phyloP scores from a whole-genome alignment of 805 yeast species.

The Schwanniomyces yamadae region DNA sequence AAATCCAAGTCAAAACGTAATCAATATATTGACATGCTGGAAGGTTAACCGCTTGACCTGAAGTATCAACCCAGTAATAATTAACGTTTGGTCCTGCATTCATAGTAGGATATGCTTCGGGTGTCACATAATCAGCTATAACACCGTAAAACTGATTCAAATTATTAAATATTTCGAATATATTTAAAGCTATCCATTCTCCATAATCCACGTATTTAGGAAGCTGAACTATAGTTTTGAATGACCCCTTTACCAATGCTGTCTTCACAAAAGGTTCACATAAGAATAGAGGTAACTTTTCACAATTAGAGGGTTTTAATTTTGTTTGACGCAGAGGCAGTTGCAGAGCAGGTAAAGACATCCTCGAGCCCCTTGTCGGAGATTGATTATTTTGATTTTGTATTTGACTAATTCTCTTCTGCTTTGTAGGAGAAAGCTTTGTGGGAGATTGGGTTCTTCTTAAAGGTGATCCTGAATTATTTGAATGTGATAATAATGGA shows the following conservation, averaged over 20 bases:
- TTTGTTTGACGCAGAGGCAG: constrained; percentile 12
- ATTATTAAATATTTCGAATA: constrained; percentile 85
- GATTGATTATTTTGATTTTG: constrained; percentile 15
- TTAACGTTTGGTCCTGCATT: constrained; percentile 92
- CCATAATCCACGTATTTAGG: constrained; percentile 93
- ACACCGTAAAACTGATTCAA: constrained; percentile 86
- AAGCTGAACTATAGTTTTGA: constrained; percentile 89
- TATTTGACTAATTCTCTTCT: constrained; percentile 14
- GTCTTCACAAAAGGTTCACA: constrained; percentile 93
- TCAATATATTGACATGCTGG: constrained; percentile 95
- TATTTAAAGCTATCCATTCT: constrained; percentile 94
- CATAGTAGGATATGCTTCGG: constrained; percentile 89
- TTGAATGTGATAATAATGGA: constrained; percentile 32
- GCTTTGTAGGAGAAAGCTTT: constrained; percentile 43
- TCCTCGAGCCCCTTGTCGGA: constrained; percentile 17
- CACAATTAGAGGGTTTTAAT: constrained; percentile 9
- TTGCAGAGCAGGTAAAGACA: constrained; percentile 11
- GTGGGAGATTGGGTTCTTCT: constrained; percentile 39
- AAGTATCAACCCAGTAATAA: constrained; percentile 83
- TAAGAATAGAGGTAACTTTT: constrained; percentile 59
- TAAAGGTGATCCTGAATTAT: constrained; percentile 32
- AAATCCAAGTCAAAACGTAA: constrained; percentile 86
- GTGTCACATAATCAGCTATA: constrained; percentile 87
- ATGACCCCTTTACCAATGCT: constrained; percentile 93
- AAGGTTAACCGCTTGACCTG: constrained; percentile 73